phyloP scores from a whole-genome alignment of 2,329 filamentous ascomycete genomes.

The Whalleya microplaca region DNA sequence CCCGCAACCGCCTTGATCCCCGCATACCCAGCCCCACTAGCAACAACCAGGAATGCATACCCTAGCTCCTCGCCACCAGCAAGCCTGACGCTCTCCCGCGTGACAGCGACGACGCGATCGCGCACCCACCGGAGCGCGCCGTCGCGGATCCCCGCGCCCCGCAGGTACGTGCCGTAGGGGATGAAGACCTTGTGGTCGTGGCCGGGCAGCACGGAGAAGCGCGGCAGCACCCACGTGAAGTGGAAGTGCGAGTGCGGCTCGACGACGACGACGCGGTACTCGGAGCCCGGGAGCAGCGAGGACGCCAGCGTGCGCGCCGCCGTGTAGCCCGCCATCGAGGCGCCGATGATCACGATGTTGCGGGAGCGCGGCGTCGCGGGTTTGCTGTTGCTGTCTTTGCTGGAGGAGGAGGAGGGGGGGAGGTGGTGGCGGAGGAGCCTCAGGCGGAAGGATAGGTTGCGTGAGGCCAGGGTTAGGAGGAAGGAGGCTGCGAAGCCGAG shows the following conservation, averaged over 20 bases:
- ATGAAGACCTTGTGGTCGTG: slow-evolving; percentile 65
- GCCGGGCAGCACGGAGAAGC: slow-evolving; percentile 59
- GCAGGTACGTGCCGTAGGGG: slow-evolving; percentile 54
- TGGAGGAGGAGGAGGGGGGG: slow-evolving; percentile 14
- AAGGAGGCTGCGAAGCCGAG: slow-evolving; percentile 16
- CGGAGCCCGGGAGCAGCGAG: slow-evolving; percentile 49
- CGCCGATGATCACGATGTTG: slow-evolving; percentile 61
- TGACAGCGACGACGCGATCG: slow-evolving; percentile 46
- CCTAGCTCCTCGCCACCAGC: slow-evolving; percentile 47
- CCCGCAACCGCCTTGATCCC: neutral
- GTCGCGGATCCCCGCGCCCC: slow-evolving; percentile 29
- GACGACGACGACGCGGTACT: slow-evolving; percentile 57
- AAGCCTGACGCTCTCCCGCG: slow-evolving; percentile 44
- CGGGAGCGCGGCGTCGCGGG: slow-evolving; percentile 25
- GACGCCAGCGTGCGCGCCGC: slow-evolving; percentile 52
- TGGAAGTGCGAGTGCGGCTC: slow-evolving; percentile 66
- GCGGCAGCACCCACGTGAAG: slow-evolving; percentile 62
- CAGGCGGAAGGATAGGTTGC: slow-evolving; percentile 20
- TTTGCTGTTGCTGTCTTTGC: neutral
- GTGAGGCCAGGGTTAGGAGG: slow-evolving; percentile 16
- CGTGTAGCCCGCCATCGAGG: slow-evolving; percentile 60
- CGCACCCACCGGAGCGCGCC: slow-evolving; percentile 46
- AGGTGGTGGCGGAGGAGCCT: slow-evolving; percentile 18
- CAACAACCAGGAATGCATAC: slow-evolving; percentile 61
- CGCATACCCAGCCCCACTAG: slow-evolving; percentile 52